A percentile compares a stretch with the other conserved stretches of the same genome.
These are phyloP conservation scores for Ensete ventricosum DNA, from an alignment of 176 grass and related monocot genomes.

Conservation along the genomic window DNA sequence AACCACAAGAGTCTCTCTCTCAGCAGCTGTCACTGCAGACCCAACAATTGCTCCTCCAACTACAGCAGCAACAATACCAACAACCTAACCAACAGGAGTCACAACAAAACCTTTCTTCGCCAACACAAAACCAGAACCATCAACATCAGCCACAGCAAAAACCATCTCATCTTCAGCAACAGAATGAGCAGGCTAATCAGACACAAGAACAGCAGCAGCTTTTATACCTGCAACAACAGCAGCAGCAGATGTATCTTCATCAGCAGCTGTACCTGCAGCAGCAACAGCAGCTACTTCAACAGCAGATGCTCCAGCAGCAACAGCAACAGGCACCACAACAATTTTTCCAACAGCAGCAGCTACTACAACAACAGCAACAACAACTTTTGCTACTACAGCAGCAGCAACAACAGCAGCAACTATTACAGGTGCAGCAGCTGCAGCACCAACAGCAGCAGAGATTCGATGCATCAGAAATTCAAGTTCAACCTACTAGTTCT, in stretches of 20 bases:
- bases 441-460: slow-evolving; percentile 30
- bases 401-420: slow-evolving; percentile 29
- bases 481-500: slow-evolving; percentile 22
- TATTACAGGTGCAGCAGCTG: slow-evolving; percentile 21
- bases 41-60: slow-evolving; percentile 4
- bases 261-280: slow-evolving; percentile 33
- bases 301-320: slow-evolving; percentile 1
- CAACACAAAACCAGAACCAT: slow-evolving; percentile 27
- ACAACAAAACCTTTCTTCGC: slow-evolving; percentile 22
- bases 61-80: slow-evolving; percentile 1
- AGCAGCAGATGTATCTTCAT: slow-evolving; percentile 58
- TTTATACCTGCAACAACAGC: slow-evolving; percentile 50
- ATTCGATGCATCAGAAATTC: slow-evolving; percentile 34
- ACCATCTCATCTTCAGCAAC: slow-evolving; percentile 16
- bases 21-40: background rate
- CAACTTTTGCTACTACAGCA: slow-evolving; percentile 28
- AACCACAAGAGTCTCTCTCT: background rate
- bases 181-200: background rate
- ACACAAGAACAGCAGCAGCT: slow-evolving; percentile 45
- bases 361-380: slow-evolving; percentile 33
- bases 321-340: slow-evolving; percentile 15
- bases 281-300: slow-evolving; percentile 28
- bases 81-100: slow-evolving; percentile 21
- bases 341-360: background rate
- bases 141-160: slow-evolving; percentile 29